Base-by-base conservation (phyloP, 1,139 yeast genomes). In the Suhomyces yuchorum region DNA sequence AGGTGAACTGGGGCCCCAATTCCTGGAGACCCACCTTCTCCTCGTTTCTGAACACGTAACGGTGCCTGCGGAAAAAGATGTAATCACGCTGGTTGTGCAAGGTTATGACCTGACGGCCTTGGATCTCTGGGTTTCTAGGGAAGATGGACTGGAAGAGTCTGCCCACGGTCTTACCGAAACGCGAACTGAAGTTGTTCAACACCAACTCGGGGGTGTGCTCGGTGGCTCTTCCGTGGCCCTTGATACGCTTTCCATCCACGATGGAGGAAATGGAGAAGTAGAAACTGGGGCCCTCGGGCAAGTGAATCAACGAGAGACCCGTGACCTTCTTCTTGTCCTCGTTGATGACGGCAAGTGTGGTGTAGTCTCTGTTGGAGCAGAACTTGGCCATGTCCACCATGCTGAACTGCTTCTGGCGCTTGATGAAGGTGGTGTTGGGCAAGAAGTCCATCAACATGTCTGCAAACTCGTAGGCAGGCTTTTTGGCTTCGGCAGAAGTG, bases 41-140 rank as follows among this genome's bases (percentile, higher is more conserved):
- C 56, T 91, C 97, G 63, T 91, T 88, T 60, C 83, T 79, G 71
- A 93, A 93, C 7, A 90, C 75, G 62, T 93, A 93, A 61, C 99
- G 81, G 65, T 93, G 99, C 70, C 98, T 84, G 68, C 99, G 81
- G 77, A 93, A 91, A 62, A 93, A 93, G 42, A 93, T 88, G 65
- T 80, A 95, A 66, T 93, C 99, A 73, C 99, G 80, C 67, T 93
- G 99, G 66, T 93, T 93, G 66, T 93, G 99, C 63, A 93, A 71
- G 0, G 99, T 93, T 36, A 93, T 87, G 44, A 90, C 99, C 66
- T 93, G 97, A 58, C 99, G 80, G 33, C 99, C 99, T 66, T 87
- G 87, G 58, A 95, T 80, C 63, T 93, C 97, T 1, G 99, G 99
- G 51, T 81, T 80, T 51, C 87, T 91, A 2, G 99, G 99, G 70